These are phyloP conservation scores for Gastroboletus turbinatus DNA, from an alignment of 1,284 basidiomycete species.

Conservation along the genomic window DNA sequence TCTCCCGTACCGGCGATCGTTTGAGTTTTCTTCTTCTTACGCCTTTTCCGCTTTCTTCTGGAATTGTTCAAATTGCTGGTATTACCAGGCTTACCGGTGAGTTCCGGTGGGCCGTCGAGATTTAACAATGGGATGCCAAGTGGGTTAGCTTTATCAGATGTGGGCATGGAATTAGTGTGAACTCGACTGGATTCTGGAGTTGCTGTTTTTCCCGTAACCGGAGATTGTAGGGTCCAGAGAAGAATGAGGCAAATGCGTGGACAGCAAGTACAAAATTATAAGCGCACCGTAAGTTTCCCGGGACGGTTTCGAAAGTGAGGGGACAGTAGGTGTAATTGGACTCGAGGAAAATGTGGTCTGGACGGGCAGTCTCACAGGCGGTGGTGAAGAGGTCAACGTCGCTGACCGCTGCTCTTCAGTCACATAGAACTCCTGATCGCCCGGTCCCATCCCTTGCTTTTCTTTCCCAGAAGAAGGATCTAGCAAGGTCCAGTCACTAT, in stretches of 20 bases:
- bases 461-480: slow-evolving; percentile 6
- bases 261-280: slow-evolving; percentile 3
- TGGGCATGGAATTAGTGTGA: slow-evolving; percentile 1
- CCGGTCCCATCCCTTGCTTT: neutral
- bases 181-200: slow-evolving; percentile 4
- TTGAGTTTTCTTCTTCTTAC: slow-evolving; percentile 51
- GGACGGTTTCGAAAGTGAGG: slow-evolving; percentile 1
- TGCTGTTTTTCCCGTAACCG: slow-evolving; percentile 11
- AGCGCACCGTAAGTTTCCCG: slow-evolving; percentile 21
- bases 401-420: neutral
- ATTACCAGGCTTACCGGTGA: slow-evolving; percentile 33
- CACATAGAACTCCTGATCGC: neutral
- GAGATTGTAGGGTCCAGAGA: slow-evolving; percentile 13
- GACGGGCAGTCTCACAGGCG: slow-evolving; percentile 2
- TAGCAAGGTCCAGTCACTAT: slow-evolving; percentile 7
- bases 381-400: slow-evolving; percentile 3
- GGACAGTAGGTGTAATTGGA: neutral
- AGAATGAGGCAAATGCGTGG: slow-evolving; percentile 15
- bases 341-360: slow-evolving; percentile 6
- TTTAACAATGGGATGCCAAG: slow-evolving; percentile 50
- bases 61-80: slow-evolving; percentile 30
- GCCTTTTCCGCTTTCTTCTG: slow-evolving; percentile 53
- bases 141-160: slow-evolving; percentile 13
- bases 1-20: slow-evolving; percentile 12
- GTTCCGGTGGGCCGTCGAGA: slow-evolving; percentile 48